phyloP scores from a whole-genome alignment of 2,329 filamentous ascomycete genomes.

The Phoma herbarum region DNA sequence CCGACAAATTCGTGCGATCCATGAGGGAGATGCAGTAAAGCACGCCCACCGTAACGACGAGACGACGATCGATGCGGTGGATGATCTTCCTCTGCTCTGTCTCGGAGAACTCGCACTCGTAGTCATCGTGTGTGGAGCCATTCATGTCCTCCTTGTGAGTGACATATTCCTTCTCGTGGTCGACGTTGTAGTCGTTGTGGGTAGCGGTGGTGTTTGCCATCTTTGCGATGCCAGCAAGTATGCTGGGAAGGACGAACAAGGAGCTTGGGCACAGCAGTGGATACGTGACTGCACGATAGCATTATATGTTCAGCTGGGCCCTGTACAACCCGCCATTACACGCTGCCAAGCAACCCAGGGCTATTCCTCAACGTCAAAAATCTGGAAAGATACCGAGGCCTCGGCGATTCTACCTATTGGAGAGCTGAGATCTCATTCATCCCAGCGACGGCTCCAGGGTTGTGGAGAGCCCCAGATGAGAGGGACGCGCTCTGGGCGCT shows the following conservation, averaged over 20 bases:
- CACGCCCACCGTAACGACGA: slow-evolving; percentile 59
- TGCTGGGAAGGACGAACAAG: slow-evolving; percentile 13
- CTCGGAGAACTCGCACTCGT: slow-evolving; percentile 60
- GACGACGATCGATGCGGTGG: slow-evolving; percentile 68
- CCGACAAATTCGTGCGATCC: slow-evolving; percentile 80
- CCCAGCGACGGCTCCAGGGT: slow-evolving; percentile 15
- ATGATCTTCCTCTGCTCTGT: slow-evolving; percentile 74
- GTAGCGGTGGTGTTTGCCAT: slow-evolving; percentile 19
- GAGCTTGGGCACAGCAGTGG: slow-evolving; percentile 14
- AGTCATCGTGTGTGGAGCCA: slow-evolving; percentile 35
- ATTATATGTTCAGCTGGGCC: slow-evolving; percentile 28
- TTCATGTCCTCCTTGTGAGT: slow-evolving; percentile 38
- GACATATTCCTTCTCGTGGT: slow-evolving; percentile 36
- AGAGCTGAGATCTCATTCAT: slow-evolving; percentile 15
- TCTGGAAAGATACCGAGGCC: slow-evolving; percentile 41
- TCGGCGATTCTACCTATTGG: slow-evolving; percentile 21
- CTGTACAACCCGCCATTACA: slow-evolving; percentile 25
- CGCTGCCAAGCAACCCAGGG: slow-evolving; percentile 26
- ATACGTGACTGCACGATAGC: slow-evolving; percentile 8
- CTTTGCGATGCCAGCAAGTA: slow-evolving; percentile 10
- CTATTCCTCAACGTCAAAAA: slow-evolving; percentile 9
- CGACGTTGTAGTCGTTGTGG: slow-evolving; percentile 26
- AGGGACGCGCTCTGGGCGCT: slow-evolving; percentile 22
- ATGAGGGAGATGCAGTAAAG: slow-evolving; percentile 81
- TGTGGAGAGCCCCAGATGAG: slow-evolving; percentile 21